Conservation (phyloP, 2,329 filamentous ascomycete genomes). For the Amylocarpus encephaloides region DNA sequence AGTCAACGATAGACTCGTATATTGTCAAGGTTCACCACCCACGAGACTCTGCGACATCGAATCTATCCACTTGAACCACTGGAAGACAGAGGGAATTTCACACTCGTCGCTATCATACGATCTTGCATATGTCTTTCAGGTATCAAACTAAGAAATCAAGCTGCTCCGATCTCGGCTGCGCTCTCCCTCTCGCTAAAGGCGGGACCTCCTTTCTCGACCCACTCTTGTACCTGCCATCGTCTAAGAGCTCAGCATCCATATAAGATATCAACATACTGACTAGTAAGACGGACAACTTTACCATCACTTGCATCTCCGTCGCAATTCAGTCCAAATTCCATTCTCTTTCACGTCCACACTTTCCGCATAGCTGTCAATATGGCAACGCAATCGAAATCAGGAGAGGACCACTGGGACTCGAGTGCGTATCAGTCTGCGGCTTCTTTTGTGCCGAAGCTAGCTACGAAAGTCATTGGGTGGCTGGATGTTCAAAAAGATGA, state of each 20-base stretch:
- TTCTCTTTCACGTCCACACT: background rate
- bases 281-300: no score
- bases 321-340: no score
- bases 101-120: no score
- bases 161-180: background rate
- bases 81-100: no score
- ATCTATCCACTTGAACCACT: background rate
- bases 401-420: conserved; percentile 35
- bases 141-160: background rate
- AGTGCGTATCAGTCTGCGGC: conserved; percentile 53
- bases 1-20: no score
- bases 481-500: conserved; percentile 53
- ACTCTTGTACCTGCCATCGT: background rate
- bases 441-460: conserved; percentile 57
- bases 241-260: no score
- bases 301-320: no score
- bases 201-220: background rate
- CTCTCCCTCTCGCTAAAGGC: no score
- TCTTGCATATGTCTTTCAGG: no score
- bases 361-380: background rate
- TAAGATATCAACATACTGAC: no score
- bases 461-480: conserved; percentile 51
- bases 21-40: no score
- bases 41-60: background rate
- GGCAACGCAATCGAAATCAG: background rate